These are phyloP conservation scores for Huntiella abstrusa DNA, from an alignment of 2,329 filamentous ascomycete species.

Conservation along the genomic window DNA sequence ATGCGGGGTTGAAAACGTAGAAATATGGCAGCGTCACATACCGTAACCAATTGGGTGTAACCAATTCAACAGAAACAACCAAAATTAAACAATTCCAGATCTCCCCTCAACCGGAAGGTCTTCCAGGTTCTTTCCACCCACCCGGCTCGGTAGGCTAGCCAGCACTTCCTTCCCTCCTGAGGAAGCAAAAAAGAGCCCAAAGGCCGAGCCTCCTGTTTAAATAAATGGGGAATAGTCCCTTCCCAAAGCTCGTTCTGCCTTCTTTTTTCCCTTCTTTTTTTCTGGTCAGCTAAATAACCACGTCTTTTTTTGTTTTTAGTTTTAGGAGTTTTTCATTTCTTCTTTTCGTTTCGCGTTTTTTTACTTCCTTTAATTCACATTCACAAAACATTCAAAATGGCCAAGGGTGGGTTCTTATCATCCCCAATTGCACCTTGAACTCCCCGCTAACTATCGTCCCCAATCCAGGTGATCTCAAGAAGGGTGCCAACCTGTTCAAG, in stretches of 20 bases:
- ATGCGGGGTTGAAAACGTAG: no score
- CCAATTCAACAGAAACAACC: no score
- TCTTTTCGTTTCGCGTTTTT: constrained; percentile 2
- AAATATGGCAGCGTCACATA: no score
- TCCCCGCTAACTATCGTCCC: not conserved
- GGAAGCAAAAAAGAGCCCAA: not conserved
- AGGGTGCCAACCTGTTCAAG: constrained; percentile 99
- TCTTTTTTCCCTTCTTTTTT: constrained; percentile 6
- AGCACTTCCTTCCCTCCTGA: not conserved
- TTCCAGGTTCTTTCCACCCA: no score
- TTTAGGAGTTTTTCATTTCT: constrained; percentile 1
- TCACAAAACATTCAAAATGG: constrained; percentile 8
- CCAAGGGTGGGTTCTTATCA: constrained; percentile 6
- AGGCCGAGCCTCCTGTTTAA: no score
- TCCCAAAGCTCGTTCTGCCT: not conserved
- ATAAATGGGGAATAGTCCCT: no score
- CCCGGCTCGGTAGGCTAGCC: no score
- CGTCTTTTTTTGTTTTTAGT: not conserved
- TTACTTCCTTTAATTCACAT: constrained; percentile 1
- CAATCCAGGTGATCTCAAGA: constrained; percentile 66
- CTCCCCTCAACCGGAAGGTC: no score
- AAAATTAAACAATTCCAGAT: no score
- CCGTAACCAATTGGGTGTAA: no score
- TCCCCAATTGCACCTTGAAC: not conserved
- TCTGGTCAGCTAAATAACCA: not conserved